Percentiles rank a stretch among this genome's conserved stretches.
These are phyloP conservation scores for Toxoplasma gondii DNA, from an alignment of 169 alveolate genomes.

Conservation along the genomic window DNA sequence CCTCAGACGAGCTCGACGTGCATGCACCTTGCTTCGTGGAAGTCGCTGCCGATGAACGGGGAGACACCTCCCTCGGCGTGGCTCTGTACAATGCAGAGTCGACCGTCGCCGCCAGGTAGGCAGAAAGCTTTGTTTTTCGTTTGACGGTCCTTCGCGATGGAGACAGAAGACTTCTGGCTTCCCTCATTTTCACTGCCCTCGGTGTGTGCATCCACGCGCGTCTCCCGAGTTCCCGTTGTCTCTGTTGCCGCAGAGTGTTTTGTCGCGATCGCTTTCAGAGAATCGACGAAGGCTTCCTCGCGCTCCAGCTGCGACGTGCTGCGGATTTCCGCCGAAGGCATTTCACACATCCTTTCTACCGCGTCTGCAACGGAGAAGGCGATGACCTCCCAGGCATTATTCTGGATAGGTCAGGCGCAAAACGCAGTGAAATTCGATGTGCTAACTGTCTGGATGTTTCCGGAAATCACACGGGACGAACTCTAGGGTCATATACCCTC, in stretches of 20 bases:
- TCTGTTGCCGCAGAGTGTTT: background rate
- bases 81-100: background rate
- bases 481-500: too few species aligned
- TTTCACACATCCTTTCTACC: slow-evolving; percentile 70
- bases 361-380: slow-evolving; percentile 74
- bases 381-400: slow-evolving; percentile 74
- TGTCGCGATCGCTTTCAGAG: background rate
- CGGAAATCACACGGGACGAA: too few species aligned
- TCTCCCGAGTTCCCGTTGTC: background rate
- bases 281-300: background rate
- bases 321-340: slow-evolving; percentile 40
- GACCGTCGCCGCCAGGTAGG: background rate
- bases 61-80: background rate
- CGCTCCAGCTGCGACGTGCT: background rate
- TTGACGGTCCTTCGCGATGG: background rate
- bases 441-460: too few species aligned
- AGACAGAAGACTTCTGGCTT: background rate
- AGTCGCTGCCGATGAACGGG: background rate
- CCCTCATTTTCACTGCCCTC: background rate
- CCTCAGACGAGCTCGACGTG: background rate
- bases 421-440: too few species aligned
- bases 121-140: background rate
- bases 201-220: background rate
- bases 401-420: slow-evolving; percentile 51
- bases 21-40: background rate